These are phyloP conservation scores for Ceratocystis alfenasii DNA, from an alignment of 2,329 filamentous ascomycete genomes.

Conservation along the genomic window DNA sequence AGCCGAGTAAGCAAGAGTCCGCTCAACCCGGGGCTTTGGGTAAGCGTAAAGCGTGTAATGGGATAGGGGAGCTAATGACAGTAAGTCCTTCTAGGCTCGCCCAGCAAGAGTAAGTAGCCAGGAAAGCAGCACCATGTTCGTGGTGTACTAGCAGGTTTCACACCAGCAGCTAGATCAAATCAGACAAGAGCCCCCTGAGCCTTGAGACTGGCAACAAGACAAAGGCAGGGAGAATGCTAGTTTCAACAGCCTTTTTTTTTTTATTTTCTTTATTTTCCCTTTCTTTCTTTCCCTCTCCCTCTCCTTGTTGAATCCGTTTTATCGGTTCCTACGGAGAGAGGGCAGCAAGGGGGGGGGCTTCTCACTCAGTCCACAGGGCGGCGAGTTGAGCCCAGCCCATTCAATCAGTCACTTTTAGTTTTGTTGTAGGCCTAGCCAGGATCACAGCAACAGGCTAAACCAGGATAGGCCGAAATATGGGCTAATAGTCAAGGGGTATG, in stretches of 20 bases:
- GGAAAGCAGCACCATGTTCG: not conserved
- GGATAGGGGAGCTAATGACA: not conserved
- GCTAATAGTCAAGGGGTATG: not conserved
- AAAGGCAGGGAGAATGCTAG: not conserved
- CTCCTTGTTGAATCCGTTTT: not conserved
- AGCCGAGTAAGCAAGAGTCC: not conserved
- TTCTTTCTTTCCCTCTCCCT: not conserved
- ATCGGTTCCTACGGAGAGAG: slow-evolving; percentile 7
- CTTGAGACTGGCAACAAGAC: not conserved
- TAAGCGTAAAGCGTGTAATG: slow-evolving; percentile 1
- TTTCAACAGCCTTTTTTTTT: not conserved
- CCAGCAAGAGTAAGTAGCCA: too few relatives aligned
- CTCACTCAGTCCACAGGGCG: not conserved
- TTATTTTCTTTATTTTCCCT: not conserved
- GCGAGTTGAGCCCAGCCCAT: not conserved
- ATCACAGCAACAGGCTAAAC: not conserved
- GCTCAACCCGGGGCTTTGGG: not conserved
- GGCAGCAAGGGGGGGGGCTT: not conserved
- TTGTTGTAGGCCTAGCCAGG: not conserved
- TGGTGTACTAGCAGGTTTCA: slow-evolving; percentile 9
- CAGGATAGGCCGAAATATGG: not conserved
- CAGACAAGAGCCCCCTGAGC: not conserved
- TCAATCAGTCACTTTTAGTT: too few relatives aligned
- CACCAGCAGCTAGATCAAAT: not conserved
- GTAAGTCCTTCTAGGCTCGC: not conserved